phyloP scores from a whole-genome alignment of 1,284 basidiomycete species.

The Fomes fomentarius region DNA sequence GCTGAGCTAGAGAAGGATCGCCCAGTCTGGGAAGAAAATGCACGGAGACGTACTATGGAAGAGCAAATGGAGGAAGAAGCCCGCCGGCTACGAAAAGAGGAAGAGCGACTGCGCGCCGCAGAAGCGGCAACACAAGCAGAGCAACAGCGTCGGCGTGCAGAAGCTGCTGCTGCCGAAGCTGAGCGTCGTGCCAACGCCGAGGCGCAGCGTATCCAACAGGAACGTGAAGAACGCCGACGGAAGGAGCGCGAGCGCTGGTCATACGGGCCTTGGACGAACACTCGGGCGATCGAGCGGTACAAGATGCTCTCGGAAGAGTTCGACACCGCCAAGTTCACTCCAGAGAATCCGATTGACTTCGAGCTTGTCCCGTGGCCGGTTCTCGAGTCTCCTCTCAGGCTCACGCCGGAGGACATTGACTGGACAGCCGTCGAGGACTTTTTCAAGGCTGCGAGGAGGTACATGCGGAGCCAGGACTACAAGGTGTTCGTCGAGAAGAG shows the following conservation, averaged over 20 bases:
- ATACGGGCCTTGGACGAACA: constrained; percentile 58
- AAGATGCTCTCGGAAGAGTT: constrained; percentile 60
- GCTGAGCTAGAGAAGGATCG: constrained; percentile 68
- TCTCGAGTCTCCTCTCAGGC: constrained; percentile 50
- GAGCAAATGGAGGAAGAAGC: constrained; percentile 51
- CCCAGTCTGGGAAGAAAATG: constrained; percentile 61
- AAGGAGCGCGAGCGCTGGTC: constrained; percentile 53
- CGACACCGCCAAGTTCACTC: constrained; percentile 58
- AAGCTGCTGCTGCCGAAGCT: constrained; percentile 30
- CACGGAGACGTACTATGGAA: constrained; percentile 46
- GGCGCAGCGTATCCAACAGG: constrained; percentile 31
- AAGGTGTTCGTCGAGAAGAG: constrained; percentile 66
- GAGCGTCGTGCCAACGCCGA: constrained; percentile 34
- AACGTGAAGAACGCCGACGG: constrained; percentile 34
- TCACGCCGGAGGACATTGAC: constrained; percentile 64
- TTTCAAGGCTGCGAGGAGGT: constrained; percentile 52
- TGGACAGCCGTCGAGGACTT: constrained; percentile 73
- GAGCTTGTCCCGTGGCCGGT: constrained; percentile 75
- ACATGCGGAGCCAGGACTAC: constrained; percentile 62
- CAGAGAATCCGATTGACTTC: constrained; percentile 53
- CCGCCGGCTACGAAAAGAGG: constrained; percentile 35
- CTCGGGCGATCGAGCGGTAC: constrained; percentile 69
- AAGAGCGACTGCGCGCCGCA: constrained; percentile 40
- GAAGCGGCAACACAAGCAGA: constrained; percentile 30
- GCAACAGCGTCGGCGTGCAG: constrained; percentile 33